phyloP scores from a whole-genome alignment of 352 stramenopile genomes.

The Hyaloperonospora arabidopsidis region DNA sequence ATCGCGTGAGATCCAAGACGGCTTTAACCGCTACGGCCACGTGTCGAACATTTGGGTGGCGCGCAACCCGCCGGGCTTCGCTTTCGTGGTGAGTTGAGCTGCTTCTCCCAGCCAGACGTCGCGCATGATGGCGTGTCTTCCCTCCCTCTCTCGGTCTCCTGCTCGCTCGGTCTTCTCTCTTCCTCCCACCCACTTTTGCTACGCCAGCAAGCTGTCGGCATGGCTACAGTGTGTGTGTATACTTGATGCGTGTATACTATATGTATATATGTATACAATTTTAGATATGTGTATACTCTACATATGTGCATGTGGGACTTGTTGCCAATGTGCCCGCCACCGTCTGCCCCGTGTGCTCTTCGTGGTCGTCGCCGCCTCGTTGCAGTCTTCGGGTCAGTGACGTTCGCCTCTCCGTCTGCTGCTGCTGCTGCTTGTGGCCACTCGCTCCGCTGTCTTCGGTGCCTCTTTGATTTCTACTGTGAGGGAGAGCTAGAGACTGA shows the following conservation, averaged over 20 bases:
- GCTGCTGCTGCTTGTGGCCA: neutral
- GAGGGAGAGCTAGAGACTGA: slow-evolving; percentile 22
- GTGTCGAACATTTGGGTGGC: slow-evolving; percentile 84
- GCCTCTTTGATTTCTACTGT: slow-evolving; percentile 10
- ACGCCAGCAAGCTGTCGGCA: no score
- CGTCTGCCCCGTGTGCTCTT: slow-evolving; percentile 2
- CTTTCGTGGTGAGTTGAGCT: slow-evolving; percentile 82
- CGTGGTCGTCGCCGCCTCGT: slow-evolving; percentile 4
- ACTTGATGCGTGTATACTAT: slow-evolving; percentile 14
- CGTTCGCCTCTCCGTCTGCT: slow-evolving; percentile 6
- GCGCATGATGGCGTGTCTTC: slow-evolving; percentile 29
- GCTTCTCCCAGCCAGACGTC: slow-evolving; percentile 15
- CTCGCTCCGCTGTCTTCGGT: slow-evolving; percentile 1
- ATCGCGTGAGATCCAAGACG: slow-evolving; percentile 74
- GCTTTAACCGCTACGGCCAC: slow-evolving; percentile 78
- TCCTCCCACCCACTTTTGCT: slow-evolving; percentile 4
- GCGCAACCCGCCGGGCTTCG: slow-evolving; percentile 80
- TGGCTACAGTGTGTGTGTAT: slow-evolving; percentile 15
- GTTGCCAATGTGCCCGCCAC: slow-evolving; percentile 6
- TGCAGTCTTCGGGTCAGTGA: neutral
- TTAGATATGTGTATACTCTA: no score
- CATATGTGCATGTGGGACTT: no score
- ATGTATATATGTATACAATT: slow-evolving; percentile 14
- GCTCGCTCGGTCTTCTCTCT: slow-evolving; percentile 11
- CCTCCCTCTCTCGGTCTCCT: slow-evolving; percentile 7